Evolutionary conservation across 352 stramenopile genomes (phyloP).

Genomic region (Pythium guiyangense): DNA sequence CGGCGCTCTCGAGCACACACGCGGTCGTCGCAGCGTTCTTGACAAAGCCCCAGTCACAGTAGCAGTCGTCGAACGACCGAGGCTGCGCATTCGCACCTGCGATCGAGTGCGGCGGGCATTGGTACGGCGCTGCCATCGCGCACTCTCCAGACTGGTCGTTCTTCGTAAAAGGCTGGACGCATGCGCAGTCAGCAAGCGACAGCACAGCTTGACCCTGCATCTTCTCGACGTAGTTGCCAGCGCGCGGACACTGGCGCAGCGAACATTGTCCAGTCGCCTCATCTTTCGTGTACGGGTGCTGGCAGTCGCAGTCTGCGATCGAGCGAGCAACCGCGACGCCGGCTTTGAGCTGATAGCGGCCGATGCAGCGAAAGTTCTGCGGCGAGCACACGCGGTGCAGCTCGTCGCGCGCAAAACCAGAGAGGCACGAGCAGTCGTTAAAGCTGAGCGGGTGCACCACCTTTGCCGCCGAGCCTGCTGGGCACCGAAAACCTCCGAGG

Average conservation of each 20-base stretch:
- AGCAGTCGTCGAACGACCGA: constrained; percentile 61
- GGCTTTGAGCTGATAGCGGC: constrained; percentile 49
- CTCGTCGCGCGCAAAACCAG: constrained; percentile 32
- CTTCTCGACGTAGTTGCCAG: constrained; percentile 74
- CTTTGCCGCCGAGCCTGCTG: constrained; percentile 22
- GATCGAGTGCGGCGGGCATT: constrained; percentile 35
- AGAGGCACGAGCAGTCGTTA: constrained; percentile 31
- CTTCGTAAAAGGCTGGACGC: constrained; percentile 56
- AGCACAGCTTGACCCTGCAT: constrained; percentile 17
- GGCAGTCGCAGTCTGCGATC: constrained; percentile 67
- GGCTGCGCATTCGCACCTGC: constrained; percentile 23
- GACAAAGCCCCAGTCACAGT: constrained; percentile 72
- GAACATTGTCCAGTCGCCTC: constrained; percentile 42
- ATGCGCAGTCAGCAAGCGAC: constrained; percentile 76
- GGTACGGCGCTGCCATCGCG: constrained; percentile 19
- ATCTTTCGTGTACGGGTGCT: constrained; percentile 70
- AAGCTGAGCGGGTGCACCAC: constrained; percentile 33
- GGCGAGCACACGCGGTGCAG: constrained; percentile 25
- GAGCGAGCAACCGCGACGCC: constrained; percentile 28
- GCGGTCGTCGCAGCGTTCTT: constrained; percentile 24
- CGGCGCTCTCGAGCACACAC: constrained; percentile 49
- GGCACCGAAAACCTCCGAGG: constrained; percentile 23
- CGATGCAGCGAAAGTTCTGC: constrained; percentile 44
- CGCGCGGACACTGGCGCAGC: constrained; percentile 54
- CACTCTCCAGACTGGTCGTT: constrained; percentile 74